Conservation (phyloP, 2,329 filamentous ascomycete genomes). For the Colletotrichum sp. region DNA sequence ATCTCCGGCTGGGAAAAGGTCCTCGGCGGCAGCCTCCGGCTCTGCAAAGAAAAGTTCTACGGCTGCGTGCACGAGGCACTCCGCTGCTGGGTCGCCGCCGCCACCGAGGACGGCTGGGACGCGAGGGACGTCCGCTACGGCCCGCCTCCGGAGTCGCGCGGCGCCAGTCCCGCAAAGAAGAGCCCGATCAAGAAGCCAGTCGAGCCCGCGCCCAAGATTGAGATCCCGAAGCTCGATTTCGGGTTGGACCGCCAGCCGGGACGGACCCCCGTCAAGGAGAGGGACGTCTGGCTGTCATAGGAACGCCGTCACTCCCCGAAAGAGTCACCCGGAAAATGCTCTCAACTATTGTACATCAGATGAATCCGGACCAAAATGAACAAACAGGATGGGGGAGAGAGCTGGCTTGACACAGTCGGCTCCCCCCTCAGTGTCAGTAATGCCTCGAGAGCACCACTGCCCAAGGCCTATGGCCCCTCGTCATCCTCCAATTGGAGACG, state of each 20-base stretch:
- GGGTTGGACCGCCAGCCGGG: slow-evolving; percentile 33
- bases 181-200: slow-evolving; percentile 44
- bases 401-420: neutral
- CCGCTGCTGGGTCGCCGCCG: slow-evolving; percentile 88
- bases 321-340: neutral
- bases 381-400: neutral
- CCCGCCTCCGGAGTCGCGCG: slow-evolving; percentile 49
- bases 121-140: slow-evolving; percentile 81
- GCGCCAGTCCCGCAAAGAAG: slow-evolving; percentile 53
- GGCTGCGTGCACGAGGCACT: slow-evolving; percentile 88
- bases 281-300: slow-evolving; percentile 25
- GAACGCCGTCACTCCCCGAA: neutral
- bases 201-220: slow-evolving; percentile 64
- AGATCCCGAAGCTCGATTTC: slow-evolving; percentile 63
- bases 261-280: slow-evolving; percentile 29
- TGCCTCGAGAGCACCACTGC: neutral
- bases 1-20: slow-evolving; percentile 91
- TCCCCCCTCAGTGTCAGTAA: neutral
- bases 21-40: slow-evolving; percentile 82
- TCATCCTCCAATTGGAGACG: neutral
- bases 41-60: slow-evolving; percentile 98
- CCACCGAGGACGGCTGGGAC: slow-evolving; percentile 86
- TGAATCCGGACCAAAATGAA: neutral
- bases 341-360: slow-evolving; percentile 4
- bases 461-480: neutral